Evolutionary conservation across 441 rosid genomes (phyloP).

Genomic region (Viola pubescens): DNA sequence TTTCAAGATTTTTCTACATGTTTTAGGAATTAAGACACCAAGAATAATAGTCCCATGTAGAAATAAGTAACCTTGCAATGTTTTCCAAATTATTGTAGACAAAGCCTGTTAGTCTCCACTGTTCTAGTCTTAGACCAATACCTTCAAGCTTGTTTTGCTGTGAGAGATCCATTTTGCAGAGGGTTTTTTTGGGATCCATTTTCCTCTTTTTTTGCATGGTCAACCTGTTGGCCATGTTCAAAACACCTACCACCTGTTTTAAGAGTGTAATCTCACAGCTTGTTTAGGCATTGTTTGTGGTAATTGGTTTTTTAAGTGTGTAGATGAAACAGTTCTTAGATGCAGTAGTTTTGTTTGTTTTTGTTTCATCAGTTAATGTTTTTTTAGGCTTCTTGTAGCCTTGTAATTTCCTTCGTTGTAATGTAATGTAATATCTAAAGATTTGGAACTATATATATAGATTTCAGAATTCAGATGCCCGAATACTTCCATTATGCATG

Average conservation of each 20-base stretch:
- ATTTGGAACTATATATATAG: constrained; percentile 1
- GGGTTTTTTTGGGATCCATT: constrained; percentile 11
- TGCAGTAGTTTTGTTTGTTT: constrained; percentile 8
- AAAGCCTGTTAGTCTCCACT: constrained; percentile 22
- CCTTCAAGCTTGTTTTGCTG: constrained; percentile 27
- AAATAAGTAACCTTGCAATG: constrained; percentile 3
- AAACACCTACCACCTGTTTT: constrained; percentile 25
- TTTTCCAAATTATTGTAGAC: constrained; percentile 1
- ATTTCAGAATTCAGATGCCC: too few species aligned
- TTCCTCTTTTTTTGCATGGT: constrained; percentile 32
- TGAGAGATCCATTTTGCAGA: constrained; percentile 31
- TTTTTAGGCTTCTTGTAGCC: constrained; percentile 19
- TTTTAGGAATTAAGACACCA: not conserved
- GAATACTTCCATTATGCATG: too few species aligned
- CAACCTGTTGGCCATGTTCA: constrained; percentile 24
- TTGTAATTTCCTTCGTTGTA: constrained; percentile 14
- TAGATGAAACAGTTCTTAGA: constrained; percentile 21
- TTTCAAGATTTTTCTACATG: not conserved
- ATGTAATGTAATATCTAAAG: constrained; percentile 2
- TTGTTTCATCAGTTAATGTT: constrained; percentile 11
- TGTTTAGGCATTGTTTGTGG: constrained; percentile 16
- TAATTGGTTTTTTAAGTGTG: constrained; percentile 18
- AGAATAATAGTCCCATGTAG: constrained; percentile 10
- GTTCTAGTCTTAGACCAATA: constrained; percentile 14
- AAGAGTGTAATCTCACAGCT: constrained; percentile 27